Conservation (phyloP, 176 grass and related monocot species). For the Juncus effusus region DNA sequence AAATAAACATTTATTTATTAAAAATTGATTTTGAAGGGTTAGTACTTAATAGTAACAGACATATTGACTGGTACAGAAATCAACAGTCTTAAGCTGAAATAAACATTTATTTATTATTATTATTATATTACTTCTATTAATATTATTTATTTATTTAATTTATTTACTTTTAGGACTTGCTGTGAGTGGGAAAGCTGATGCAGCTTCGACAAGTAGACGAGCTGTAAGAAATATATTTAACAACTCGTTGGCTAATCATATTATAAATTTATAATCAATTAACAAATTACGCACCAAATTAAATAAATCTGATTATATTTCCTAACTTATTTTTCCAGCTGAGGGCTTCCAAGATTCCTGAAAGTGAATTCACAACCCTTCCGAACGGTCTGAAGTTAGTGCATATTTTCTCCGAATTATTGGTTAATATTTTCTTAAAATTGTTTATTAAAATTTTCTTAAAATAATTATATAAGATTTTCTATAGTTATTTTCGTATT, state of each 20-base stretch:
- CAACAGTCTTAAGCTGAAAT: neutral
- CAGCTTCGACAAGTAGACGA: slow-evolving; percentile 90
- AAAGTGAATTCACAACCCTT: slow-evolving; percentile 69
- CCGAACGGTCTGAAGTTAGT: slow-evolving; percentile 92
- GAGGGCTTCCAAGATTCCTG: slow-evolving; percentile 72
- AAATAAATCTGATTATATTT: slow-evolving; percentile 16
- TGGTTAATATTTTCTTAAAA: neutral
- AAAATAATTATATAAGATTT: neutral
- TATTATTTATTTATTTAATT: neutral
- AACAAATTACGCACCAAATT: neutral
- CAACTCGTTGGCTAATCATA: slow-evolving; percentile 1
- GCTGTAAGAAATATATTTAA: slow-evolving; percentile 53
- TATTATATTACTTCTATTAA: neutral
- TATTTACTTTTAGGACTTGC: slow-evolving; percentile 29
- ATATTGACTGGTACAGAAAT: neutral
- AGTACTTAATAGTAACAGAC: neutral
- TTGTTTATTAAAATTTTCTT: neutral
- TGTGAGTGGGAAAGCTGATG: slow-evolving; percentile 40
- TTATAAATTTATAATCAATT: neutral
- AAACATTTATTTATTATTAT: too few relatives aligned
- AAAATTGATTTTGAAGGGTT: neutral
- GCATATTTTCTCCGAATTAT: slow-evolving; percentile 10
- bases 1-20: too few relatives aligned
- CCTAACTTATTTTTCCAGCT: slow-evolving; percentile 47
- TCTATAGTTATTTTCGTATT: neutral